These are phyloP conservation scores for Chrysopogon serrulatus DNA, from an alignment of 176 grass and related monocot species.

Conservation along the genomic window DNA sequence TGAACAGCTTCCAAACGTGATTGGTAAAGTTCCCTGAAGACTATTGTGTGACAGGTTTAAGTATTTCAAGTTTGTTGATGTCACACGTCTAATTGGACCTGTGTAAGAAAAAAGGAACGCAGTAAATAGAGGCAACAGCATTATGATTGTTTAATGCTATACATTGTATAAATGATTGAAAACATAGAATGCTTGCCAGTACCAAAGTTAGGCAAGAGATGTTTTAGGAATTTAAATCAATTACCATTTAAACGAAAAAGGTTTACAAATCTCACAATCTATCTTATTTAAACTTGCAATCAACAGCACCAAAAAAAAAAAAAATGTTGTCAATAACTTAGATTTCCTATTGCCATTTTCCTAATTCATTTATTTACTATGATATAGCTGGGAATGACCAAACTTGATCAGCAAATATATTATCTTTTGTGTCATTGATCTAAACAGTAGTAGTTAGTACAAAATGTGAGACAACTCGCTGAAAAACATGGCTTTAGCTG, in stretches of 20 bases:
- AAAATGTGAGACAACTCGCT: neutral
- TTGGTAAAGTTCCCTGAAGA: conserved; percentile 73
- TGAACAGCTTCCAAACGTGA: conserved; percentile 82
- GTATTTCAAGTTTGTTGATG: conserved; percentile 64
- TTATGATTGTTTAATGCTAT: neutral
- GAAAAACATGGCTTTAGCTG: neutral
- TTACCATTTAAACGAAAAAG: neutral
- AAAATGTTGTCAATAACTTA: neutral
- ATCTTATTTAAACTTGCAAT: neutral
- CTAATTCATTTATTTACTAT: neutral
- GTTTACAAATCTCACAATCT: neutral
- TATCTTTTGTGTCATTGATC: neutral
- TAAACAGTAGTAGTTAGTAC: neutral
- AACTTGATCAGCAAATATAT: neutral
- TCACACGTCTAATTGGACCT: conserved; percentile 82
- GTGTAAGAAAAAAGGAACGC: conserved; percentile 17
- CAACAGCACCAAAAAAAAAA: neutral
- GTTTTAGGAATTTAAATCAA: neutral
- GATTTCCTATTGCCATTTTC: neutral
- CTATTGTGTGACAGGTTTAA: conserved; percentile 77
- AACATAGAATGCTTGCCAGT: neutral
- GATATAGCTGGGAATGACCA: neutral
- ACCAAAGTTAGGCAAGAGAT: neutral
- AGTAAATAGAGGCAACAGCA: conserved; percentile 5
- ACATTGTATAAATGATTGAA: neutral